phyloP scores from a whole-genome alignment of 768 basidiomycete species.

The Lactifluus pinguis region DNA sequence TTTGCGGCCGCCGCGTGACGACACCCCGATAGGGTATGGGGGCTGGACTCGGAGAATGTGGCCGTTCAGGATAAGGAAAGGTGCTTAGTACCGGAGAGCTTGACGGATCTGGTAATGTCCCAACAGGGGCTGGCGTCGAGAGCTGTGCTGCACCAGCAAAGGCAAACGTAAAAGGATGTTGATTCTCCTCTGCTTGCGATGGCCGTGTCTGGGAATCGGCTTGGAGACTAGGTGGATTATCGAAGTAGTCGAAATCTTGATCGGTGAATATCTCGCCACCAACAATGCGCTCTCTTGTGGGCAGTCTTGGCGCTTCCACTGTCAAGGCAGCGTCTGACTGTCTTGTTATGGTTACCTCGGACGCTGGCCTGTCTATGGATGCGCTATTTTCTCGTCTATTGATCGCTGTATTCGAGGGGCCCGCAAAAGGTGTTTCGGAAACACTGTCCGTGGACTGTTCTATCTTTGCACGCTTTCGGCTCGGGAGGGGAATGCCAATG shows the following conservation, averaged over 20 bases:
- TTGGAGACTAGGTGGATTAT: slow-evolving; percentile 14
- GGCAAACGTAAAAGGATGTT: slow-evolving; percentile 17
- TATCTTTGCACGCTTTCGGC: slow-evolving; percentile 45
- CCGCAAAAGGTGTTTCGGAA: slow-evolving; percentile 7
- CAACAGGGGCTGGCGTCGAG: slow-evolving; percentile 11
- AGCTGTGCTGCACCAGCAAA: slow-evolving; percentile 9
- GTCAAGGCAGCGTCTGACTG: background rate
- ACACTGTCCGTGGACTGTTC: slow-evolving; percentile 20
- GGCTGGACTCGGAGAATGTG: slow-evolving; percentile 19
- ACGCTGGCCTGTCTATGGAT: background rate
- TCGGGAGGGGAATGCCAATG: slow-evolving; percentile 34
- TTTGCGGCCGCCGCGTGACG: slow-evolving; percentile 5
- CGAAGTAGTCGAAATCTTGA: slow-evolving; percentile 20
- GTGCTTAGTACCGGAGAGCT: slow-evolving; percentile 4
- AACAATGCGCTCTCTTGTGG: background rate
- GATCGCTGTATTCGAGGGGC: slow-evolving; percentile 1
- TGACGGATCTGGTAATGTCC: slow-evolving; percentile 7
- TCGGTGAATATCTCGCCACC: slow-evolving; percentile 20
- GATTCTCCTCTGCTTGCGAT: slow-evolving; percentile 7
- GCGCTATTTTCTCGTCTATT: background rate
- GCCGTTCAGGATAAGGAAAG: slow-evolving; percentile 17
- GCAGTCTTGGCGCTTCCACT: background rate
- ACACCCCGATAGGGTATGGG: slow-evolving; percentile 9
- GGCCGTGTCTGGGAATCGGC: slow-evolving; percentile 4
- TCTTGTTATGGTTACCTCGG: background rate